A percentile compares a stretch with the other conserved stretches of the same genome.
Evolutionary conservation across 768 basidiomycete genomes (phyloP).

Genomic region (Cystobasidium ongulense): DNA sequence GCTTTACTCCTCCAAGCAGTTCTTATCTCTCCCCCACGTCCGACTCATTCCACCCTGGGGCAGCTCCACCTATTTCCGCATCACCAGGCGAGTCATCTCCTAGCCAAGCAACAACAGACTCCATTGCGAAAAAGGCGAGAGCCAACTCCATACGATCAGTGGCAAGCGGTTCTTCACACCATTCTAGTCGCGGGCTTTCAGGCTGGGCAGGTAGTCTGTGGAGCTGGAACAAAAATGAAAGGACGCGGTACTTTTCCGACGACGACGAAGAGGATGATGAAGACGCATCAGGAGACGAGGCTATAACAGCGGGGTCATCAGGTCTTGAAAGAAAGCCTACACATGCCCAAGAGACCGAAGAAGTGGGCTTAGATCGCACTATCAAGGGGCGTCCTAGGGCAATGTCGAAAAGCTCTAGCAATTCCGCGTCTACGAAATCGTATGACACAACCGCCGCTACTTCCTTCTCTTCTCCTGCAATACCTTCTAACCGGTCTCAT

Average conservation of each 20-base stretch:
- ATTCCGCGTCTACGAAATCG: not conserved
- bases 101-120: not conserved
- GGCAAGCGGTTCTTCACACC: conserved; percentile 5
- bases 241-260: not conserved
- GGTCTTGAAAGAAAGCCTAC: not conserved
- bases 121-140: not conserved
- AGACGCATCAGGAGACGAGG: not conserved
- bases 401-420: not conserved
- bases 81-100: not conserved
- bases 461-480: not conserved
- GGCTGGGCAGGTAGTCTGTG: conserved; percentile 24
- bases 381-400: not conserved
- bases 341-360: not conserved
- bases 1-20: not conserved
- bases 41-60: not conserved
- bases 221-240: conserved; percentile 2
- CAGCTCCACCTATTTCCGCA: not conserved
- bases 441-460: not conserved
- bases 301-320: not conserved
- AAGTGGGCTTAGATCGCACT: not conserved
- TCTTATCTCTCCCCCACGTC: conserved; percentile 4
- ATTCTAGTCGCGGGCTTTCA: not conserved
- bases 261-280: not conserved
- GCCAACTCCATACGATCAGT: conserved; percentile 14
- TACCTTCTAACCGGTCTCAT: not conserved